These are phyloP conservation scores for Thuidium tamariscinum DNA, from an alignment of 225 moss, liverwort and hornwort genomes.

Conservation along the genomic window DNA sequence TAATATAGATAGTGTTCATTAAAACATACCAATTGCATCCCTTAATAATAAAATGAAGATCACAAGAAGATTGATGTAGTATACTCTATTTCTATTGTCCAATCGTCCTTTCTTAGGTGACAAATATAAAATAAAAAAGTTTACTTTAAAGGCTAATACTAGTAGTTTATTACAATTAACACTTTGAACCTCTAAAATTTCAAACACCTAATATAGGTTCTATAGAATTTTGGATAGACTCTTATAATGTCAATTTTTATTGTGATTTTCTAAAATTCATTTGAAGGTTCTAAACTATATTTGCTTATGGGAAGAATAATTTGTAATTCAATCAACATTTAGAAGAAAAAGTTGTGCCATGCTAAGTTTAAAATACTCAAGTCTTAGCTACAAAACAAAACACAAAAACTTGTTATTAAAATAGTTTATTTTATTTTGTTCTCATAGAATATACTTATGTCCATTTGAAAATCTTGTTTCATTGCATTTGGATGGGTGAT, in stretches of 20 bases:
- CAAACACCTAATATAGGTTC: background rate
- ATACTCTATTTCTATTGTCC: background rate
- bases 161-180: background rate
- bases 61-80: background rate
- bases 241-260: too few relatives aligned
- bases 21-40: background rate
- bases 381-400: too few relatives aligned
- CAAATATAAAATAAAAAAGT: background rate
- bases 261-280: background rate
- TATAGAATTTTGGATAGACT: background rate
- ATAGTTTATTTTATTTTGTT: too few relatives aligned
- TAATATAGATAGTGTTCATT: background rate
- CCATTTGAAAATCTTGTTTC: too few relatives aligned
- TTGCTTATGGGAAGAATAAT: rapidly evolving
- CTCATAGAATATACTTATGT: too few relatives aligned
- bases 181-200: background rate
- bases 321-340: too few relatives aligned
- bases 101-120: background rate
- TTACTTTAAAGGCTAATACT: background rate
- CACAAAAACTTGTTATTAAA: too few relatives aligned
- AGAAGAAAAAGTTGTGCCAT: too few relatives aligned
- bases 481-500: too few relatives aligned
- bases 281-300: background rate
- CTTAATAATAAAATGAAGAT: background rate
- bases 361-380: too few relatives aligned